Evolutionary conservation across 2,329 filamentous ascomycete species (phyloP), one percentile per base, ranked within the genome.

Genomic region (Dactylella cylindrospora): DNA sequence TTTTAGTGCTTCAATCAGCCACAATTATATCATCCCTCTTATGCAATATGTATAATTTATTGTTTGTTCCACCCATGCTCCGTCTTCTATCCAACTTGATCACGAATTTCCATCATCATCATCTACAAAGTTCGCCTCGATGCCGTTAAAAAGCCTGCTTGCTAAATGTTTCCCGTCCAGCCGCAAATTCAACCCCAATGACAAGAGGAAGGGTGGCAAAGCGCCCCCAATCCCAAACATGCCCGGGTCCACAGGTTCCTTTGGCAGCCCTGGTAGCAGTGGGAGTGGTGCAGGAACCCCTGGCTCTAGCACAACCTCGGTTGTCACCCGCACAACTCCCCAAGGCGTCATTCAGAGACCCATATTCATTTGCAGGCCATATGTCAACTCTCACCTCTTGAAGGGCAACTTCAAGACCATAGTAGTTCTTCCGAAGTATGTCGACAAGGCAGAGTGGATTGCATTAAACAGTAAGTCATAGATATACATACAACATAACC

Each of bases 371-470:
- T 71, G 64, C 70, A 70, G 71, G 69, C 71, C 70, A 69, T 73
- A 71, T 66, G 70, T 71, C 69, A 70, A 68, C 17, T 65, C 67
- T 10, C 67, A 68, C 28, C 53, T 70, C 12, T 66, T 96, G 70
- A 95, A 91, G 77, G 91, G 91, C 60, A 97, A 96, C 76, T 96
- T 97, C 72, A 89, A 95, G 85, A 96, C 91, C 8, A 76, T 97
- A 60, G 94, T 90, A 70, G 89, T 90, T 43, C 86, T 90, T 71
- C 91, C 91, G 17, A 90, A 91, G 76, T 90, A 93, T 53, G 88
- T 96, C 38, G 91, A 96, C 70, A 84, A 89, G 71, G 91, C 89
- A 67, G 91, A 97, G 74, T 97, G 91, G 91, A 80, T 96, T 68
- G 90, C 90, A 65, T 89, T 96, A 73, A 91, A 96, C 79, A 84